Evolutionary conservation across 495 filamentous ascomycete species (phyloP).

Genomic region (Podospora pseudoanserina): DNA sequence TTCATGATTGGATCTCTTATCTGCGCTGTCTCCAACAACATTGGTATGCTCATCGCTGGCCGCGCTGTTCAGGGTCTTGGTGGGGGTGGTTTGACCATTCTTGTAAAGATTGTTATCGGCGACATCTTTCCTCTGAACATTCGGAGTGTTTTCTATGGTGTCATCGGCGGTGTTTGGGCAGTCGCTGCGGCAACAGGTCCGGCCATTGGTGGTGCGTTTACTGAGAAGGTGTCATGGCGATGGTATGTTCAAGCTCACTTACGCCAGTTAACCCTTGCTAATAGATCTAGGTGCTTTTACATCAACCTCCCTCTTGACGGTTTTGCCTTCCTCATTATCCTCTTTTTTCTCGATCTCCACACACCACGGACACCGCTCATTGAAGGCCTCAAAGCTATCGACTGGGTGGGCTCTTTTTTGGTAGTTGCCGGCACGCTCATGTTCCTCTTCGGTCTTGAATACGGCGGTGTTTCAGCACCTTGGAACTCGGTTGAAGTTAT

Average conservation of each 20-base stretch:
- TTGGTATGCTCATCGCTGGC: background rate
- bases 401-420: background rate
- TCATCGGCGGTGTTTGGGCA: background rate
- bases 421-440: background rate
- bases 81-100: background rate
- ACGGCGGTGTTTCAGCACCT: background rate
- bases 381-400: background rate
- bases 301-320: background rate
- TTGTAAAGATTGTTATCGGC: background rate
- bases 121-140: background rate
- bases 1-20: background rate
- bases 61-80: background rate
- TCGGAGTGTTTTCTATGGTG: background rate
- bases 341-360: background rate
- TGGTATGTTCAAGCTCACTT: background rate
- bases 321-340: background rate
- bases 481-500: background rate
- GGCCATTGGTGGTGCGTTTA: background rate
- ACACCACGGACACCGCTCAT: background rate
- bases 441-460: background rate
- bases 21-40: background rate
- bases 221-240: constrained; percentile 1
- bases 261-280: background rate
- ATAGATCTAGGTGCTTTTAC: background rate
- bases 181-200: background rate